Conservation (phyloP, 2,329 filamentous ascomycete species). For the Colletotrichum incanum region DNA sequence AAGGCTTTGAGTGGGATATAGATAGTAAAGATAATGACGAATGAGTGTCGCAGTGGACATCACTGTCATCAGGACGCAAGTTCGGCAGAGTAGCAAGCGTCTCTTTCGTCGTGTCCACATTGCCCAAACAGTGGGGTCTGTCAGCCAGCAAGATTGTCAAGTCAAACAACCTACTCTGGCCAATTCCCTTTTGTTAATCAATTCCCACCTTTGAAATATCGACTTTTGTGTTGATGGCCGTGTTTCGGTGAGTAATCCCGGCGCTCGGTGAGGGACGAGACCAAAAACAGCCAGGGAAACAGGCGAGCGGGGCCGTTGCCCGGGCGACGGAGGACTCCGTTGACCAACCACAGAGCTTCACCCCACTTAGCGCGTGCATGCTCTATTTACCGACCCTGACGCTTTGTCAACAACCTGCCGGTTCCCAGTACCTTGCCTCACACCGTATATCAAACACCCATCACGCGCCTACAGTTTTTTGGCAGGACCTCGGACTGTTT, state of each 20-base stretch:
- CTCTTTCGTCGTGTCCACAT: background rate
- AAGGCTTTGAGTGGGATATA: background rate
- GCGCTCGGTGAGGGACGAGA: conserved; percentile 14
- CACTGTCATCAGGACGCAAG: background rate
- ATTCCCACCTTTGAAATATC: background rate
- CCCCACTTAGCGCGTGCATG: conserved; percentile 34
- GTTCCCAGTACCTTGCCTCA: conserved; percentile 8
- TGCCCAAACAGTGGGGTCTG: background rate
- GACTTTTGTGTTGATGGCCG: background rate
- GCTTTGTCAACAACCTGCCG: conserved; percentile 29
- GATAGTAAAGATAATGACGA: background rate
- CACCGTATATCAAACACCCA: conserved; percentile 15
- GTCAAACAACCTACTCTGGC: too few species aligned
- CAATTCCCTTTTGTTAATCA: background rate
- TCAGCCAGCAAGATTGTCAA: background rate
- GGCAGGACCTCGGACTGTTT: background rate
- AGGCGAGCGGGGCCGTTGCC: conserved; percentile 26
- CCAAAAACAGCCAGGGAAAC: conserved; percentile 9
- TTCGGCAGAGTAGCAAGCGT: background rate
- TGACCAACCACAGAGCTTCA: conserved; percentile 27
- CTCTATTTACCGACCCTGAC: conserved; percentile 41
- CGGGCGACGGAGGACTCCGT: background rate
- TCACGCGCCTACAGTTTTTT: background rate
- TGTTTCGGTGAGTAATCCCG: conserved; percentile 9
- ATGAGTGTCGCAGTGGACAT: background rate